These are phyloP conservation scores for Monosporascus sp. DNA, from an alignment of 2,329 filamentous ascomycete genomes.

Conservation along the genomic window DNA sequence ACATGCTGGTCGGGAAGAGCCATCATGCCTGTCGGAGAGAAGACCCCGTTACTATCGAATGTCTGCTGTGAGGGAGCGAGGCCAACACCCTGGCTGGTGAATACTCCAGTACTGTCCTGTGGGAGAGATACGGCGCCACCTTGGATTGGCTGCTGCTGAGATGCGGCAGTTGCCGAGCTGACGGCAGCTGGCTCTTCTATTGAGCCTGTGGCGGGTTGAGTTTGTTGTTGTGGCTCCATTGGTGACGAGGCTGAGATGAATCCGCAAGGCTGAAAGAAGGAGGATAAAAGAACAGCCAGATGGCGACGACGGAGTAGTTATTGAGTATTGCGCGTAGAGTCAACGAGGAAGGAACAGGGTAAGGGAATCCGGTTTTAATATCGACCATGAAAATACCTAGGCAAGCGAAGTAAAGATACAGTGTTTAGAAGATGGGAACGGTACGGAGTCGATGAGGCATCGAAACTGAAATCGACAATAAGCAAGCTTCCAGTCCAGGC, in stretches of 20 bases:
- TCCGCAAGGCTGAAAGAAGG: not conserved
- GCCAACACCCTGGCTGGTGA: not conserved
- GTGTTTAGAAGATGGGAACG: too few species aligned
- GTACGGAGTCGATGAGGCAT: too few species aligned
- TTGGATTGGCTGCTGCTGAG: not conserved
- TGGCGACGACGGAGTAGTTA: not conserved
- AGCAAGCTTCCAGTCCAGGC: too few species aligned
- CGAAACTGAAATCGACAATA: too few species aligned
- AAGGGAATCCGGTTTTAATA: too few species aligned
- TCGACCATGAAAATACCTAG: too few species aligned
- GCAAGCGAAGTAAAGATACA: too few species aligned
- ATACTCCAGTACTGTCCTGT: not conserved
- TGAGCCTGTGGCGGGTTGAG: not conserved
- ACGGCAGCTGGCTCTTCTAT: not conserved
- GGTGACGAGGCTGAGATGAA: not conserved
- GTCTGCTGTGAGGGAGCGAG: not conserved
- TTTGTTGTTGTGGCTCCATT: not conserved
- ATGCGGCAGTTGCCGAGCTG: not conserved
- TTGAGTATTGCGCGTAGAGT: too few species aligned
- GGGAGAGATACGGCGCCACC: not conserved
- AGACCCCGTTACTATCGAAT: not conserved
- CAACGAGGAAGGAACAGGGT: too few species aligned
- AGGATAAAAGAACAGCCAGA: not conserved
- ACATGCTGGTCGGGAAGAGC: not conserved
- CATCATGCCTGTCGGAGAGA: not conserved